A percentile compares a stretch with the other conserved stretches of the same genome.
phyloP scores from a whole-genome alignment of 2,329 filamentous ascomycete species.

The Diplodia corticola region DNA sequence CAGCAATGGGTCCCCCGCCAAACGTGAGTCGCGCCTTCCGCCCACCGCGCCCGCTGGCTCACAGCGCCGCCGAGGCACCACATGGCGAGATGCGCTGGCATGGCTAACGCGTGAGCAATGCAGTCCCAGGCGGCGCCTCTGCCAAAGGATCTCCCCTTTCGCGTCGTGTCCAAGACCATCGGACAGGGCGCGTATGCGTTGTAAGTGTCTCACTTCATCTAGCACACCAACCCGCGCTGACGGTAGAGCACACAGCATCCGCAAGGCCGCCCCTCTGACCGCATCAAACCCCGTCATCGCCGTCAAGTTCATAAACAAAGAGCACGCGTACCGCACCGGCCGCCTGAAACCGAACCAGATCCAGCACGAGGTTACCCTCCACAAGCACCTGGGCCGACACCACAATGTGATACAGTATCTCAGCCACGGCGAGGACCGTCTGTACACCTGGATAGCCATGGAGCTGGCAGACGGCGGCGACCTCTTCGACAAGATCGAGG shows the following conservation, averaged over 20 bases:
- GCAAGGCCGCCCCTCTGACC: conserved; percentile 81
- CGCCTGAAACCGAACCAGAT: conserved; percentile 87
- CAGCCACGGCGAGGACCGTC: conserved; percentile 76
- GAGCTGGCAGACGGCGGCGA: conserved; percentile 94
- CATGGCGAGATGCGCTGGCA: neutral
- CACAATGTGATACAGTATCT: conserved; percentile 94
- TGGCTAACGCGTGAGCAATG: conserved; percentile 3
- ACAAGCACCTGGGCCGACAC: conserved; percentile 85
- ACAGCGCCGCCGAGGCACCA: neutral
- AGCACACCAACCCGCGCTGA: conserved; percentile 16
- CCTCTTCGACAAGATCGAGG: conserved; percentile 98
- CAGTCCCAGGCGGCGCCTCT: conserved; percentile 89
- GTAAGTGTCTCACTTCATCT: conserved; percentile 54
- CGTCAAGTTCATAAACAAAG: conserved; percentile 98
- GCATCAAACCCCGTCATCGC: conserved; percentile 77
- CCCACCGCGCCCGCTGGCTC: neutral
- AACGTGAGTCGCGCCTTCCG: conserved; percentile 28
- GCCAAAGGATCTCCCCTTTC: conserved; percentile 82
- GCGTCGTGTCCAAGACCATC: conserved; percentile 94
- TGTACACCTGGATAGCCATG: conserved; percentile 98
- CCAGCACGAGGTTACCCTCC: conserved; percentile 85
- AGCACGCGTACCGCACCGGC: conserved; percentile 86
- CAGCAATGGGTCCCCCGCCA: conserved; percentile 33
- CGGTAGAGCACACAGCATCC: conserved; percentile 62
- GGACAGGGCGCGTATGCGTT: conserved; percentile 96